Evolutionary conservation across 352 stramenopile species (phyloP).

Genomic region (Globisporangium echinulatum): DNA sequence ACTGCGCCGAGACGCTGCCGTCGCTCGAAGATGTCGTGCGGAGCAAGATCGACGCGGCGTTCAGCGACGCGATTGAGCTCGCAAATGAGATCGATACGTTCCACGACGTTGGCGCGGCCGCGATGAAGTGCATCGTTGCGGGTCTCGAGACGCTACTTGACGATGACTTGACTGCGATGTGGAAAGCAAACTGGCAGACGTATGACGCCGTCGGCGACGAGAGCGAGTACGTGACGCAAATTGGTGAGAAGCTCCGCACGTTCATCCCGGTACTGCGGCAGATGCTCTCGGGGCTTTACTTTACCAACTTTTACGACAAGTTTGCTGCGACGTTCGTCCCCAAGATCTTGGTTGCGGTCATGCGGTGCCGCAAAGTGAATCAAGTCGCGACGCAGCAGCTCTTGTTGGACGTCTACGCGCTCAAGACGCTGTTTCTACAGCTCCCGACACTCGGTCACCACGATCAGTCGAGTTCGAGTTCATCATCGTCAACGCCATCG

Average conservation of each 20-base stretch:
- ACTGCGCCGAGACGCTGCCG: slow-evolving; percentile 95
- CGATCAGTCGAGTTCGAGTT: slow-evolving; percentile 27
- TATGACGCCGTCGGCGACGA: slow-evolving; percentile 96
- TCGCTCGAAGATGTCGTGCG: slow-evolving; percentile 95
- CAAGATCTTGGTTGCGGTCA: slow-evolving; percentile 83
- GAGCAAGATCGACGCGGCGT: slow-evolving; percentile 92
- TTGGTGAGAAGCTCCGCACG: slow-evolving; percentile 88
- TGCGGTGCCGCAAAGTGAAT: slow-evolving; percentile 92
- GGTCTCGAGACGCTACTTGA: slow-evolving; percentile 91
- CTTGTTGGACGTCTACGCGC: slow-evolving; percentile 96
- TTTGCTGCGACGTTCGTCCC: slow-evolving; percentile 91
- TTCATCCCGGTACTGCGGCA: slow-evolving; percentile 90
- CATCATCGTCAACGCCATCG: slow-evolving; percentile 15
- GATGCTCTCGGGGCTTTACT: slow-evolving; percentile 91
- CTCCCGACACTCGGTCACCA: slow-evolving; percentile 83
- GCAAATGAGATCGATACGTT: slow-evolving; percentile 93
- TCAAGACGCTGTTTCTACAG: slow-evolving; percentile 96
- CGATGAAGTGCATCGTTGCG: slow-evolving; percentile 93
- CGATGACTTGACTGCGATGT: slow-evolving; percentile 85
- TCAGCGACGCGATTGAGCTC: slow-evolving; percentile 91
- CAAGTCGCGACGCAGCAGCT: slow-evolving; percentile 97
- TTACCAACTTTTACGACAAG: slow-evolving; percentile 98
- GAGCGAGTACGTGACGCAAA: slow-evolving; percentile 91
- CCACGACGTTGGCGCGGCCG: slow-evolving; percentile 91
- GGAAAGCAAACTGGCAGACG: slow-evolving; percentile 89